Conservation (phyloP, 768 basidiomycete genomes). For the Mycena belliarum region DNA sequence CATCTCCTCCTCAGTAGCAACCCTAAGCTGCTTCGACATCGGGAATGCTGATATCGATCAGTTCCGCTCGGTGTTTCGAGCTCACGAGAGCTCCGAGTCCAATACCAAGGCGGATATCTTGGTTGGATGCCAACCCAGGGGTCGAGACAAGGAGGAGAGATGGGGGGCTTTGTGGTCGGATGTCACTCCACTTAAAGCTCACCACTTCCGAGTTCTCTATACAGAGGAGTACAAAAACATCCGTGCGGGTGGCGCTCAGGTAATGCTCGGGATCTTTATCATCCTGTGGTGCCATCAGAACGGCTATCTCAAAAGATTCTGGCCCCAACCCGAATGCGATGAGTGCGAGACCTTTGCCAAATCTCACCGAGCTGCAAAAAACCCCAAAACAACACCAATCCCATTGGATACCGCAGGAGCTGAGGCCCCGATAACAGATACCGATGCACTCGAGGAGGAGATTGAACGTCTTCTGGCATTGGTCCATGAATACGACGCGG, state of each 20-base stretch:
- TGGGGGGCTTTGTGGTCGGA: constrained; percentile 1
- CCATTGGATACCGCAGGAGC: no score
- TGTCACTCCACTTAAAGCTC: neutral
- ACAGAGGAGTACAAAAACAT: constrained; percentile 18
- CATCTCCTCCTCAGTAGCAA: neutral
- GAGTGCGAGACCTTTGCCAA: neutral
- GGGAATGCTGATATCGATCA: neutral
- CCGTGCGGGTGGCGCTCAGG: neutral
- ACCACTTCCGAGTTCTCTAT: neutral
- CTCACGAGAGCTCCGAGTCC: neutral
- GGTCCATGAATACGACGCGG: neutral
- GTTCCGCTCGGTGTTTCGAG: neutral
- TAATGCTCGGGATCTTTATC: neutral
- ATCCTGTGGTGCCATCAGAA: constrained; percentile 3
- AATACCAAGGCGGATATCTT: constrained; percentile 1
- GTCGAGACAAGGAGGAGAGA: neutral
- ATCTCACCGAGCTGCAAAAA: neutral
- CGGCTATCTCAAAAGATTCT: neutral
- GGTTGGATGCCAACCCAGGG: neutral
- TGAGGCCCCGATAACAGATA: no score
- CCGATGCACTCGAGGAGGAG: no score
- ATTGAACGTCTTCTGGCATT: neutral
- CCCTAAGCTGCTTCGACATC: constrained; percentile 9
- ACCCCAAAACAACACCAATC: no score
- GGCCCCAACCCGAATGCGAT: neutral